Percentiles rank a stretch among this genome's conserved stretches.
These are phyloP conservation scores for Umbilicaria muhlenbergii DNA, from an alignment of 495 filamentous ascomycete species.

Conservation along the genomic window DNA sequence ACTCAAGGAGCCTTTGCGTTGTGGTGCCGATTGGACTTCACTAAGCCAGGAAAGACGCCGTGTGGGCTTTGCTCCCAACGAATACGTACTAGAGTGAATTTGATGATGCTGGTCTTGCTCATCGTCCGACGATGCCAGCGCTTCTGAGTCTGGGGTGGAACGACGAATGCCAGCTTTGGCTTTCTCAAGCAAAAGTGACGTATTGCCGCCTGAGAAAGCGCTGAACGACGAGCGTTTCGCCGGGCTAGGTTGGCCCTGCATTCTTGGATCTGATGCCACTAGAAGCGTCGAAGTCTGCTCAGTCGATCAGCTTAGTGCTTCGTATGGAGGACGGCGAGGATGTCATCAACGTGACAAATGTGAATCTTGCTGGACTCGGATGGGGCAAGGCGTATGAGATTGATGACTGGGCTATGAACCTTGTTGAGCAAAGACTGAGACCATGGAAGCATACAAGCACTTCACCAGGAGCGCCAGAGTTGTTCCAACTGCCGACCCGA, in stretches of 20 bases:
- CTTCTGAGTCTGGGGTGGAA: constrained; percentile 86
- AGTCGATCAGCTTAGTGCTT: too few relatives aligned
- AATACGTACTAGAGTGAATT: constrained; percentile 19
- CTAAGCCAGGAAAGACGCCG: constrained; percentile 41
- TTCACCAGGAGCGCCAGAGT: too few relatives aligned
- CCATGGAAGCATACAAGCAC: too few relatives aligned
- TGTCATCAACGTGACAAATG: too few relatives aligned
- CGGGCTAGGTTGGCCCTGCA: constrained; percentile 5
- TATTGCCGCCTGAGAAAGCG: constrained; percentile 22
- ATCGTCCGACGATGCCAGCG: constrained; percentile 83
- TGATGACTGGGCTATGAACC: too few relatives aligned
- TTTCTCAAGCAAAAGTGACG: constrained; percentile 54
- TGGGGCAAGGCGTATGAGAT: too few relatives aligned
- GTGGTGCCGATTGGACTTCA: constrained; percentile 28
- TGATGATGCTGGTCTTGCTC: constrained; percentile 43
- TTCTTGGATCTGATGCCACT: too few relatives aligned
- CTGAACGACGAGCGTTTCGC: constrained; percentile 13
- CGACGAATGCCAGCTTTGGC: constrained; percentile 48
- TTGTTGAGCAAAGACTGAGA: too few relatives aligned
- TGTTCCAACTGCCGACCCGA: too few relatives aligned
- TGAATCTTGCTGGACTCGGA: too few relatives aligned
- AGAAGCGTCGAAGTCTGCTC: too few relatives aligned
- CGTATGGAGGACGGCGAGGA: too few relatives aligned
- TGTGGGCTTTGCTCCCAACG: constrained; percentile 23
- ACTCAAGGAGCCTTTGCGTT: constrained; percentile 34